Conservation (phyloP, 1,284 basidiomycete genomes). For the Apiotrichum laibachii region DNA sequence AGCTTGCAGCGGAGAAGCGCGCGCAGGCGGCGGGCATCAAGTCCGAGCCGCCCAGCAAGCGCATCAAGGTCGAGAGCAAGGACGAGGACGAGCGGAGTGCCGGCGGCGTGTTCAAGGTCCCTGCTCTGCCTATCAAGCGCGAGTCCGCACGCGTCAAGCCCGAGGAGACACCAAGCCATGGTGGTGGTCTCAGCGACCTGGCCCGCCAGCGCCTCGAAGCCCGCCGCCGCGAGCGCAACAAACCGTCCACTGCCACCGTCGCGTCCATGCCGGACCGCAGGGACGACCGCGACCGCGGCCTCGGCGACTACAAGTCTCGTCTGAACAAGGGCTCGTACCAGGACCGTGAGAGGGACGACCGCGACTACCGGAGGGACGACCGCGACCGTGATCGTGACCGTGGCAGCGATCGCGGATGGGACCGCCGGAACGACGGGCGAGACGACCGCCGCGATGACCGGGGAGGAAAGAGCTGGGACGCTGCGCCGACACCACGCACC, state of each 20-base stretch:
- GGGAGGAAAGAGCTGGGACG: conserved; percentile 45
- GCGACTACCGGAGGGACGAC: background rate
- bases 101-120: conserved; percentile 79
- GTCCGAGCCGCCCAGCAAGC: conserved; percentile 60
- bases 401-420: conserved; percentile 16
- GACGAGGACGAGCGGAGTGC: conserved; percentile 48
- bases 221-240: conserved; percentile 65
- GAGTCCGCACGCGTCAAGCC: conserved; percentile 67
- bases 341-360: conserved; percentile 18
- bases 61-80: conserved; percentile 58
- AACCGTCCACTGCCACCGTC: conserved; percentile 40
- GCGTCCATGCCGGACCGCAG: conserved; percentile 24
- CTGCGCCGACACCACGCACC: conserved; percentile 63
- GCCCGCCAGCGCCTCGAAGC: conserved; percentile 73
- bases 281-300: conserved; percentile 25
- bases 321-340: conserved; percentile 55
- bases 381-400: conserved; percentile 10
- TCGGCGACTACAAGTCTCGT: conserved; percentile 47
- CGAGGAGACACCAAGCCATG: conserved; percentile 90
- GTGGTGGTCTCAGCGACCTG: conserved; percentile 75
- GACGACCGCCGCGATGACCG: conserved; percentile 17
- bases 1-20: conserved; percentile 80
- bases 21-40: conserved; percentile 57
- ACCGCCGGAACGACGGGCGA: conserved; percentile 7
- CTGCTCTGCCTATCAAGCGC: conserved; percentile 60